Evolutionary conservation across 1,284 basidiomycete genomes (phyloP).

Genomic region (Gymnopus androsaceus): DNA sequence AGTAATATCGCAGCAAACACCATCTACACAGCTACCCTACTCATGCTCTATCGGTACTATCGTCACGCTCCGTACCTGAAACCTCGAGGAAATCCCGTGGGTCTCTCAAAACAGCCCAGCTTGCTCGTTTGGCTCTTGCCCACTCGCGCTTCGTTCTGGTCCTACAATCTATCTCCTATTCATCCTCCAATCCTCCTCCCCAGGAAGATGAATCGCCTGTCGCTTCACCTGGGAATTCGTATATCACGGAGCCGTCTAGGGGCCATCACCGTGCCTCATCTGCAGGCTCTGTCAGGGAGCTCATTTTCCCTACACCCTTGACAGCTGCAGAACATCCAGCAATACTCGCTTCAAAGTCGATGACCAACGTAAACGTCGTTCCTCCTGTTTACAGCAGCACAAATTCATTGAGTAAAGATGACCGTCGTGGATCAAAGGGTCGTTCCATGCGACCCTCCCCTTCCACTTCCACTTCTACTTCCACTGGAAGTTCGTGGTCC

Average conservation of each 20-base stretch:
- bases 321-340: background rate
- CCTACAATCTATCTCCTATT: conserved; percentile 9
- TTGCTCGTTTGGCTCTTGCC: conserved; percentile 11
- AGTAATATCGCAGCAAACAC: conserved; percentile 12
- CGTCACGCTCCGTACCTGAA: background rate
- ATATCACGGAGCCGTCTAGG: background rate
- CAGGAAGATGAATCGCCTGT: background rate
- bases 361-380: background rate
- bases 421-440: background rate
- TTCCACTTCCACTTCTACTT: background rate
- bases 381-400: background rate
- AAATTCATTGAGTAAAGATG: background rate
- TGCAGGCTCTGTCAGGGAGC: conserved; percentile 8
- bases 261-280: conserved; percentile 7
- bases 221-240: background rate
- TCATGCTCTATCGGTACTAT: conserved; percentile 1
- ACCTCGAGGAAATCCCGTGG: background rate
- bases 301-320: conserved; percentile 11
- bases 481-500: background rate
- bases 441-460: too few relatives aligned
- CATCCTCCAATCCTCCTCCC: conserved; percentile 3
- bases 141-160: conserved; percentile 13
- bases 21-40: conserved; percentile 14
- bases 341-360: background rate
- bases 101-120: conserved; percentile 2